These are phyloP conservation scores for Dalbergia cultrata DNA, from an alignment of 306 rosid species.

Conservation along the genomic window DNA sequence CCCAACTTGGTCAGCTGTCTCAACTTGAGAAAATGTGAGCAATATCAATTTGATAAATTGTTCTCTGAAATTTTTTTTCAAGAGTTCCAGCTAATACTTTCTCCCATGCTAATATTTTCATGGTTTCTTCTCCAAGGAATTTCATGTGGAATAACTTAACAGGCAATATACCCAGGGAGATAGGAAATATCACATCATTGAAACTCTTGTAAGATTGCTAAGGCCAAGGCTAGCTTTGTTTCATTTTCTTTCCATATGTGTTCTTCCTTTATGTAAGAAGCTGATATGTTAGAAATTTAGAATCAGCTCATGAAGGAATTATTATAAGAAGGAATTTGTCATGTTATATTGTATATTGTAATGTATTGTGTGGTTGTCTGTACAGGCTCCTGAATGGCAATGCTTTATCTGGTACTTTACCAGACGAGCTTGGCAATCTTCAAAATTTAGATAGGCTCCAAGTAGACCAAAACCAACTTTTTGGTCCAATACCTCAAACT, in stretches of 20 bases:
- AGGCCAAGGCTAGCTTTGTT: too few relatives aligned
- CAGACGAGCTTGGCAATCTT: slow-evolving; percentile 72
- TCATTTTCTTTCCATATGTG: neutral
- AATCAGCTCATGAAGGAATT: too few relatives aligned
- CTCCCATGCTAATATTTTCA: slow-evolving; percentile 43
- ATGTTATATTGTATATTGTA: neutral
- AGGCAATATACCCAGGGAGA: slow-evolving; percentile 82
- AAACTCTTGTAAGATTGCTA: slow-evolving; percentile 81
- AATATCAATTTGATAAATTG: slow-evolving; percentile 23
- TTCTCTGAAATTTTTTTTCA: slow-evolving; percentile 10
- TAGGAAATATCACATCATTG: slow-evolving; percentile 71
- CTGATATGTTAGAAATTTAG: neutral
- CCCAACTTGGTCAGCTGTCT: slow-evolving; percentile 76
- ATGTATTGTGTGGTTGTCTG: slow-evolving; percentile 25
- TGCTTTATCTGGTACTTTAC: slow-evolving; percentile 61
- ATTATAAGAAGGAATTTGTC: too few relatives aligned
- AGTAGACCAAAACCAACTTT: slow-evolving; percentile 58
- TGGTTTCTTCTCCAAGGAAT: slow-evolving; percentile 61
- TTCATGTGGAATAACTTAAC: slow-evolving; percentile 90
- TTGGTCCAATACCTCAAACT: slow-evolving; percentile 63
- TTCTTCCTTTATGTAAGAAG: slow-evolving; percentile 8
- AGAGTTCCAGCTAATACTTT: slow-evolving; percentile 25
- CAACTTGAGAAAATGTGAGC: slow-evolving; percentile 76
- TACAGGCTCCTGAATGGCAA: slow-evolving; percentile 71
- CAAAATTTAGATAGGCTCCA: slow-evolving; percentile 57